phyloP scores from a whole-genome alignment of 371 early-diverging fungal species.

The Actinomucor elegans region DNA sequence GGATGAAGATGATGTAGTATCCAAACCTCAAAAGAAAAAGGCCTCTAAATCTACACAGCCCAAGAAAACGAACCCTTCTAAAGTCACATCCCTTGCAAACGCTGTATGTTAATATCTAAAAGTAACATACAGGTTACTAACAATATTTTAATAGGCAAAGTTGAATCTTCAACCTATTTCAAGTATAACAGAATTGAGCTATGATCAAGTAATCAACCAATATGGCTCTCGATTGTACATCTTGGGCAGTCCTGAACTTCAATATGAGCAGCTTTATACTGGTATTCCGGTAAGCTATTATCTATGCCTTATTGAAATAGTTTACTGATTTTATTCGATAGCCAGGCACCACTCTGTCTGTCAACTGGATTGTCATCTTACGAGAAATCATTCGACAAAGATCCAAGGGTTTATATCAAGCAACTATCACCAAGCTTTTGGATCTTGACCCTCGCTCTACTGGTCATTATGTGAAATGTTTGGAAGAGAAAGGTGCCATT shows the following conservation, averaged over 20 bases:
- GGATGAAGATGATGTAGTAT: not conserved
- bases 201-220: conserved; percentile 17
- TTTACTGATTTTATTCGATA: conserved; percentile 4
- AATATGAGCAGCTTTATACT: conserved; percentile 30
- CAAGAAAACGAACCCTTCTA: no score
- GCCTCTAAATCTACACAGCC: not conserved
- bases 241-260: conserved; percentile 23
- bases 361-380: conserved; percentile 24
- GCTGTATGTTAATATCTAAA: not conserved
- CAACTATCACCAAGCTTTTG: conserved; percentile 22
- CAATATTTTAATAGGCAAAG: not conserved
- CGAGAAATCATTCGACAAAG: conserved; percentile 21
- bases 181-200: conserved; percentile 13
- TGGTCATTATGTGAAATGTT: conserved; percentile 39
- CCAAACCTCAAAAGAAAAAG: not conserved
- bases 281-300: conserved; percentile 33
- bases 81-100: no score
- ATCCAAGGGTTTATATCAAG: conserved; percentile 33
- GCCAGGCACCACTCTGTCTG: conserved; percentile 24
- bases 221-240: conserved; percentile 27
- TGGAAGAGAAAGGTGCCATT: conserved; percentile 40
- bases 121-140: no score
- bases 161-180: conserved; percentile 1
- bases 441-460: conserved; percentile 38
- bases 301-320: not conserved